Evolutionary conservation across 345 rosid genomes (phyloP), one percentile per base, ranked within the genome.

Genomic region (Ceriops tagal): DNA sequence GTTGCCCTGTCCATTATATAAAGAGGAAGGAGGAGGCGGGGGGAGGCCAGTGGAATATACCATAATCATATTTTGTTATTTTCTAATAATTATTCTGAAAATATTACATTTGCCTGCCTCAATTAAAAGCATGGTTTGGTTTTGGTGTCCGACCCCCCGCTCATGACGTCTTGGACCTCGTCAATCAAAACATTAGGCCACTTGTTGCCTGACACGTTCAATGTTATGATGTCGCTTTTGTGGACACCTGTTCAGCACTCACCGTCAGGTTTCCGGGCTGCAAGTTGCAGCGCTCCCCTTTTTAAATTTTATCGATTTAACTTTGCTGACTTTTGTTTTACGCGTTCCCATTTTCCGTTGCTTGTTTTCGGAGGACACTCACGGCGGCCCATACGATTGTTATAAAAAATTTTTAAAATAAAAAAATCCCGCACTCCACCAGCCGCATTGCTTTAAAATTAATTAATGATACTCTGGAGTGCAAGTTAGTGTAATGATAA

Each of bases 1-100:
- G 67, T 70, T 31, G 37, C 64, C 67, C 28, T 68, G 11, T 56
- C 21, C 30, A 0, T 83, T 86, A 80, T 88, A 88, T 88, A 88
- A 34, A 27, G 53, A 28, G 2, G 30, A 28, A 24, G 26, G 26
- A 24, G 26, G 26, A 24, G 24, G 24, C 24, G 24, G 24, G 21
- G 18, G 39, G 43, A 19, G 19, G 19, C 39, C 39, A 55, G 59
- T 8, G 10, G 30, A 26, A 22, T 13, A 56, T 15, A 4, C 30
- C 59, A 24, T 73, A 58, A 58, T 79, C 68, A 73, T 61, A 22
- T 21, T 43, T 24, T 24, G 35, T 67, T 55, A 67, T 43, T 67
- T 59, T 49, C 58, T 55, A 21, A 8, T 22, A 55, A 55, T 22
- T 22, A 20, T 43, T 43, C 18, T 3, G 49, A 43, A 43, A 43